phyloP scores from a whole-genome alignment of 176 grass and related monocot genomes.

The Aechmea fasciata region DNA sequence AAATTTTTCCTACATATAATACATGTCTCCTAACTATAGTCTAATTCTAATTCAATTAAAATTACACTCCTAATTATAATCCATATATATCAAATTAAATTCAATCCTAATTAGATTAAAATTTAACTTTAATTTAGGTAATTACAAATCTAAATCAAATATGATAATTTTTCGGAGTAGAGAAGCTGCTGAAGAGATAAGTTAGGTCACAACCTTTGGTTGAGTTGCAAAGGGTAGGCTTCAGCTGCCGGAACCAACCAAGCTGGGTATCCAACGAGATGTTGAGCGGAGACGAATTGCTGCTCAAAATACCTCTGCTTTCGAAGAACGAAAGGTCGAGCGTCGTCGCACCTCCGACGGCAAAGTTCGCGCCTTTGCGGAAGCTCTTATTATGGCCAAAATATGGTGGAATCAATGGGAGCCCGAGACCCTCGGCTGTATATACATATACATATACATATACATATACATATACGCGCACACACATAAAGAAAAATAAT shows the following conservation, averaged over 20 bases:
- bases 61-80: no score
- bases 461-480: neutral
- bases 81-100: no score
- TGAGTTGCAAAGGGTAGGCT: conserved; percentile 37
- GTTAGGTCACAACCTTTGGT: conserved; percentile 25
- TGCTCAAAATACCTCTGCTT: conserved; percentile 37
- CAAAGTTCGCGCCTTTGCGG: conserved; percentile 81
- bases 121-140: no score
- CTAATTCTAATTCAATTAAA: no score
- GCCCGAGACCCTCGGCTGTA: conserved; percentile 54
- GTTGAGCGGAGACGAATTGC: conserved; percentile 50
- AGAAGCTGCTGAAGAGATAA: neutral
- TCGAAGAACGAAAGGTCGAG: conserved; percentile 59
- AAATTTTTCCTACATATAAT: no score
- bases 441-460: neutral
- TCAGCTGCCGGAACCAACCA: conserved; percentile 59
- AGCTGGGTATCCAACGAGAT: conserved; percentile 61
- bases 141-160: no score
- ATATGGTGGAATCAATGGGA: conserved; percentile 53
- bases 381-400: conserved; percentile 53
- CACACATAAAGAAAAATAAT: neutral
- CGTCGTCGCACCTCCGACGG: conserved; percentile 60
- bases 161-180: no score
- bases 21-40: no score
- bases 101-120: no score